Evolutionary conservation across 2,329 filamentous ascomycete species (phyloP), one percentile per base, ranked within the genome.

Genomic region (Laburnicola sp.): DNA sequence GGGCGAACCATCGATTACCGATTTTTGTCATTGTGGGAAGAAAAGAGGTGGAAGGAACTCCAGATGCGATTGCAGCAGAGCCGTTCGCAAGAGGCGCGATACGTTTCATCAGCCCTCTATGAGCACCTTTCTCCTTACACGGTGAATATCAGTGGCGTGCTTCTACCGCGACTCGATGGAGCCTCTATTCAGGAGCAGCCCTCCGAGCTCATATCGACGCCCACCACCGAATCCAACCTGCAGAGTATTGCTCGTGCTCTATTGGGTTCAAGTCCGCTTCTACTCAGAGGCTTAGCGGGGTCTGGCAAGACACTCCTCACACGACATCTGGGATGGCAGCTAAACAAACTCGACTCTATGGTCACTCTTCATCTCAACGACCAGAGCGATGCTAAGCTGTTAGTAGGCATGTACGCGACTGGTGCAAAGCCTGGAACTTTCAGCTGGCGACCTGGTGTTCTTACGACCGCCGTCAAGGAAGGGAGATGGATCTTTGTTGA

Each of bases 401-500:
- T 99, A 35, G 85, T 99, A 56, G 94, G 94, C 3, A 85, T 97
- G 69, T 97, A 99, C 74, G 89, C 93, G 1, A 94, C 91, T 22
- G 92, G 91, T 51, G 84, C 88, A 11, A 88, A 87, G 54, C 92
- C 91, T 1, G 92, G 92, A 1, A 92, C 89, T 7, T 99, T 99
- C 69, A 83, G 84, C 44, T 99, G 94, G 94, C 85, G 89, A 53
- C 85, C 94, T 2, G 94, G 94, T 74, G 89, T 97, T 21, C 78
- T 99, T 61, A 97, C 94, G 0, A 96, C 91, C 27, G 95, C 95
- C 31, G 91, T 97, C 2, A 87, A 83, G 66, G 93, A 99, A 77
- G 95, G 94, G 11, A 83, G 93, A 65, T 99, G 94, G 95, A 89
- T 99, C 5, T 80, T 99, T 58, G 95, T 99, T 52, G 95, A 99